A percentile compares a stretch with the other conserved stretches of the same genome.
phyloP scores from a whole-genome alignment of 495 filamentous ascomycete species.

The Aspergillus nidulans region DNA sequence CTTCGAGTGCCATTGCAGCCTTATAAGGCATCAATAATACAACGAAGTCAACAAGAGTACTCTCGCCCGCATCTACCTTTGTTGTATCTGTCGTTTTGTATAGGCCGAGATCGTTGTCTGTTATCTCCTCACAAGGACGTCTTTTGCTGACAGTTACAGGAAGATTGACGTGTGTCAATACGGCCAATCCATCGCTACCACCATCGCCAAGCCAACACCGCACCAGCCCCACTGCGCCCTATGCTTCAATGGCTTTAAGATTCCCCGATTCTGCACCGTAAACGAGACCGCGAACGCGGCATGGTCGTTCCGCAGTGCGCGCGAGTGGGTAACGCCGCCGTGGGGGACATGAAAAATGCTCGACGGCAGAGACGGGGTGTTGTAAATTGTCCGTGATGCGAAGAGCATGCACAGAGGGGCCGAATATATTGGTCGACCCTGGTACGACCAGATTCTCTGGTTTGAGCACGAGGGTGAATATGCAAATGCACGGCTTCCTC shows the following conservation, averaged over 20 bases:
- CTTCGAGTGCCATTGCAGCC: too few species aligned
- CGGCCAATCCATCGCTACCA: neutral
- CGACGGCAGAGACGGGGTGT: neutral
- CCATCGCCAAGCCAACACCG: neutral
- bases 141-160: too few species aligned
- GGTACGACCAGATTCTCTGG: neutral
- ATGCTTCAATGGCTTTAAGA: neutral
- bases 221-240: neutral
- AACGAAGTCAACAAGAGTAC: too few species aligned
- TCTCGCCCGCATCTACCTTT: too few species aligned
- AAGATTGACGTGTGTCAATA: neutral
- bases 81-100: too few species aligned
- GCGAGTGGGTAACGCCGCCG: neutral
- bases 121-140: too few species aligned
- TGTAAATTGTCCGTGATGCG: neutral
- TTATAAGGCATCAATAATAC: too few species aligned
- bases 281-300: neutral
- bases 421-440: neutral
- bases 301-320: neutral
- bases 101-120: too few species aligned
- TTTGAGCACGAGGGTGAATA: neutral
- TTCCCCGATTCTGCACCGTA: neutral
- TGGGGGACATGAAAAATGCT: neutral
- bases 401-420: neutral
- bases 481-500: neutral